These are phyloP conservation scores for Cladosporium sphaerospermum DNA, from an alignment of 2,329 filamentous ascomycete species.

Conservation along the genomic window DNA sequence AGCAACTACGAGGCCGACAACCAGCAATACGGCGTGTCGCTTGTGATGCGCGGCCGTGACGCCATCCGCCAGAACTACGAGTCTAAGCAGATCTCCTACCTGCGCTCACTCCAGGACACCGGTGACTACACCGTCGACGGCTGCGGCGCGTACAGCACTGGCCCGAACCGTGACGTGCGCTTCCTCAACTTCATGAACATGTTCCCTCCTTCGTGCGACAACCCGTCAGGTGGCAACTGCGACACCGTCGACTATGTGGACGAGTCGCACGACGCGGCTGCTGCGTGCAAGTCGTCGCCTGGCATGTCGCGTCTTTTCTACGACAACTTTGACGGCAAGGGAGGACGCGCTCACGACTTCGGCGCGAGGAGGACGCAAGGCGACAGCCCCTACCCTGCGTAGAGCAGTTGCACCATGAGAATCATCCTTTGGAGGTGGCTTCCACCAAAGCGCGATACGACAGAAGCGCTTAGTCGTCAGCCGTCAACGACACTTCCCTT, in stretches of 20 bases:
- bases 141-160: slow-evolving; percentile 26
- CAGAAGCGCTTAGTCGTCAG: no score
- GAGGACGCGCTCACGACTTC: slow-evolving; percentile 25
- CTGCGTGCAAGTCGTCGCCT: slow-evolving; percentile 27
- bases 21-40: slow-evolving; percentile 19
- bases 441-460: no score
- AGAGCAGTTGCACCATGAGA: not conserved
- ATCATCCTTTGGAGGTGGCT: no score
- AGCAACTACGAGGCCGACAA: slow-evolving; percentile 22
- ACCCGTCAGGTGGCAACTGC: slow-evolving; percentile 19
- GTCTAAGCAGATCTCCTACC: slow-evolving; percentile 28
- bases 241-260: slow-evolving; percentile 28
- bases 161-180: slow-evolving; percentile 29
- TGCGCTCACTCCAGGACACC: slow-evolving; percentile 26
- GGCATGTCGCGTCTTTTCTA: slow-evolving; percentile 28
- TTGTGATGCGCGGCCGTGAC: slow-evolving; percentile 23
- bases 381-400: slow-evolving; percentile 27
- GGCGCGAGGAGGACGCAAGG: slow-evolving; percentile 25
- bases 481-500: no score
- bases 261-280: slow-evolving; percentile 27
- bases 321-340: slow-evolving; percentile 30
- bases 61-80: slow-evolving; percentile 27
- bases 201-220: slow-evolving; percentile 26
- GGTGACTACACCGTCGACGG: slow-evolving; percentile 26
- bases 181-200: slow-evolving; percentile 31